Evolutionary conservation across 2,329 filamentous ascomycete species (phyloP), one percentile per base, ranked within the genome.

Genomic region (Ceratocystis huliohia): DNA sequence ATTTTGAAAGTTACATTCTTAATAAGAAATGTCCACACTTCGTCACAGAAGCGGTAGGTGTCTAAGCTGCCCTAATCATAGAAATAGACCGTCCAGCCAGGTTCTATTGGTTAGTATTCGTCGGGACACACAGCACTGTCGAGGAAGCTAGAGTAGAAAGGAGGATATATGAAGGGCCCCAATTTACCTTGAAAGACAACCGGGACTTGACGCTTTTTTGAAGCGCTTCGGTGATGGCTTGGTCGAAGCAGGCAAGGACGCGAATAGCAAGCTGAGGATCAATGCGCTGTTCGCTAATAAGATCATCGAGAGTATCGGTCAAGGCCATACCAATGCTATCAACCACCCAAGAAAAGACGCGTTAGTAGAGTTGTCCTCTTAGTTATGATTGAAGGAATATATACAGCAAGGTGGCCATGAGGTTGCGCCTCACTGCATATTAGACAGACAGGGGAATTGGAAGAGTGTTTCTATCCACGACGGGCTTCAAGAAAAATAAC

Each of bases 1-100:
- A 97, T 88, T 79, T 99, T 99, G 80, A 99, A 97, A n/a, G 87
- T 91, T 66, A 97, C 92, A 71, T 97, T 94, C 78, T 96, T 96
- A 78, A 99, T 96, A 67, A 99, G 84, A 76, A 99, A 99, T 1
- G 94, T 99, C 94, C 94, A 99, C 68, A 99, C 94, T 79, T 99
- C 94, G 78, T 99, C 94, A 80, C 94, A 99, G 82, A 99, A 99
- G 71, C 94, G 88, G 80, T 99, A 99, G 17, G 94, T 97, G 75
- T 97, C 92, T 69, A 99, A 86, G 74, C 95, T 94, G 61, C 94
- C 94, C 93, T 96, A 33, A 22, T 53, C 1, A 33, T 57, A 15
- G 13, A 15, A 28, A 56, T 37, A 30, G 45, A 53, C 33, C 33
- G 10, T 37, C 61, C 61, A 50, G 5, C 15, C 33, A 30, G 8